Percentiles rank a stretch among this genome's conserved stretches.
phyloP scores from a whole-genome alignment of 164 flowering plant genomes.

The Vitis labrusca region DNA sequence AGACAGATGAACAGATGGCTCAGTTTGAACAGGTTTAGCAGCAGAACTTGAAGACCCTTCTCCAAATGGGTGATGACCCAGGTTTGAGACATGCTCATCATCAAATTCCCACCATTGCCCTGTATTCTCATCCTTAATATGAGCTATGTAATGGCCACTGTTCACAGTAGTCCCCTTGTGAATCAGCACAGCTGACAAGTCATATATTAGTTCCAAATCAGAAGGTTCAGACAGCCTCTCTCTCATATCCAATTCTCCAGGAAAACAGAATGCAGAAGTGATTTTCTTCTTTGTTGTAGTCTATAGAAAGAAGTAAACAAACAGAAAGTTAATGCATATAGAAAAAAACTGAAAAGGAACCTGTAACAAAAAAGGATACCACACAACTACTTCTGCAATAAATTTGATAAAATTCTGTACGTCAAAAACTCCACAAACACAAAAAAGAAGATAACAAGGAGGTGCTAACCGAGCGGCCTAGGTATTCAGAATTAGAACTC shows the following conservation, averaged over 20 bases:
- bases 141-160: slow-evolving; percentile 94
- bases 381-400: too few relatives aligned
- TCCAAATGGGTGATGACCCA: slow-evolving; percentile 86
- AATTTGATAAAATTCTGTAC: too few relatives aligned
- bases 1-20: slow-evolving; percentile 20
- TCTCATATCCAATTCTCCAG: slow-evolving; percentile 72
- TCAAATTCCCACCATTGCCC: slow-evolving; percentile 99
- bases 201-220: slow-evolving; percentile 51
- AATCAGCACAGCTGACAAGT: slow-evolving; percentile 82
- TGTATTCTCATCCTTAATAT: slow-evolving; percentile 77
- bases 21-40: slow-evolving; percentile 35
- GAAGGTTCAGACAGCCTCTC: slow-evolving; percentile 56
- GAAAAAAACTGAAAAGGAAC: too few relatives aligned
- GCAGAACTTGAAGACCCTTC: slow-evolving; percentile 52
- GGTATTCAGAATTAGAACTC: too few relatives aligned
- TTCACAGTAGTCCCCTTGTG: slow-evolving; percentile 96
- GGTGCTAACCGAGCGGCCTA: too few relatives aligned
- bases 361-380: too few relatives aligned
- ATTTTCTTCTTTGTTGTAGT: slow-evolving; percentile 90
- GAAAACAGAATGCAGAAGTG: slow-evolving; percentile 77
- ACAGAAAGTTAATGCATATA: slow-evolving; percentile 4
- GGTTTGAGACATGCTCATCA: slow-evolving; percentile 81
- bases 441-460: too few relatives aligned
- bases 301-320: slow-evolving; percentile 39
- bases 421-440: too few relatives aligned